A percentile compares a stretch with the other conserved stretches of the same genome.
phyloP scores from a whole-genome alignment of 495 filamentous ascomycete genomes.

The Neurospora sp. region DNA sequence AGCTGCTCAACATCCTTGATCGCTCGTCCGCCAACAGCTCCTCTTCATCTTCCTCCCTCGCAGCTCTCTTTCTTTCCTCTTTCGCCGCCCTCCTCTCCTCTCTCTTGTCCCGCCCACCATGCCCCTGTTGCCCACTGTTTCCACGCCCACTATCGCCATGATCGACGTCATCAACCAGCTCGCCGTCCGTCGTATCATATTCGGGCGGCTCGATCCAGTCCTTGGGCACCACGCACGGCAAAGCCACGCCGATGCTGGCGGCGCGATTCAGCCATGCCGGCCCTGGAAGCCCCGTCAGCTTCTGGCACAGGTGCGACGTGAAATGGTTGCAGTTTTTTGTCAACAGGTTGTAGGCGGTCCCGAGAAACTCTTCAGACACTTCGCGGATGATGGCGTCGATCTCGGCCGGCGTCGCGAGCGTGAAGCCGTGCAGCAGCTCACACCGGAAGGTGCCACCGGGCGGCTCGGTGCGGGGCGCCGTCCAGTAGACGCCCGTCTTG shows the following conservation, averaged over 20 bases:
- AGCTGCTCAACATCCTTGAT: slow-evolving; percentile 18
- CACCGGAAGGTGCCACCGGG: slow-evolving; percentile 62
- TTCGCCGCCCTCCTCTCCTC: neutral
- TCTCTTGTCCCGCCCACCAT: neutral
- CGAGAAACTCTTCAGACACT: slow-evolving; percentile 56
- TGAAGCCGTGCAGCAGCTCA: slow-evolving; percentile 64
- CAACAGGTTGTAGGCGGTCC: slow-evolving; percentile 63
- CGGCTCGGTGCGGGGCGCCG: slow-evolving; percentile 52
- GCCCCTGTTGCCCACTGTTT: neutral
- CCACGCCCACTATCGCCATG: neutral
- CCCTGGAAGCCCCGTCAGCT: slow-evolving; percentile 51
- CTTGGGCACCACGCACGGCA: slow-evolving; percentile 69
- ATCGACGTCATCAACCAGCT: slow-evolving; percentile 50
- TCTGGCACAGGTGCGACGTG: slow-evolving; percentile 56
- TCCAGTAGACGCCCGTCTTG: slow-evolving; percentile 70
- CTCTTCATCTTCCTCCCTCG: slow-evolving; percentile 5
- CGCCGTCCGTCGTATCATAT: slow-evolving; percentile 58
- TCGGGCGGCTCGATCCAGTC: slow-evolving; percentile 74
- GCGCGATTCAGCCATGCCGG: slow-evolving; percentile 72
- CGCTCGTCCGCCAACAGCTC: slow-evolving; percentile 10
- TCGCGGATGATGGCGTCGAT: slow-evolving; percentile 56
- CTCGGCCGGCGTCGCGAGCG: slow-evolving; percentile 49
- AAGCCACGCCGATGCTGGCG: slow-evolving; percentile 59
- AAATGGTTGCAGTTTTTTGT: slow-evolving; percentile 80
- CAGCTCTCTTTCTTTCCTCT: neutral